Conservation (phyloP, 371 early-diverging fungal genomes). For the Synchytrium microbalum region DNA sequence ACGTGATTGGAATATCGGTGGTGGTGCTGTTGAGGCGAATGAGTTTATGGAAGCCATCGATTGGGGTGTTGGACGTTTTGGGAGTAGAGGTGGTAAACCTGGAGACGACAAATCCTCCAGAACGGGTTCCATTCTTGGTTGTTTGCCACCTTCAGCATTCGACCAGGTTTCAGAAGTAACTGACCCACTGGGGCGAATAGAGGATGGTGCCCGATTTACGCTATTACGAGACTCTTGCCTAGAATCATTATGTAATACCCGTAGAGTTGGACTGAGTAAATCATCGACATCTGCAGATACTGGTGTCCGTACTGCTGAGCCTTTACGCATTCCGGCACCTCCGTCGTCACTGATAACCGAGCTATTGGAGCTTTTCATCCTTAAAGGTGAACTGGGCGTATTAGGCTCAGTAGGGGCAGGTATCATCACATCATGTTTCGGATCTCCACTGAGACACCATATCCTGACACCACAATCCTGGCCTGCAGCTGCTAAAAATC, state of each 20-base stretch:
- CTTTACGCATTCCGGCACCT: not conserved
- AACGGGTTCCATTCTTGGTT: not conserved
- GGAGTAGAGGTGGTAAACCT: not conserved
- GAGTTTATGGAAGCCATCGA: not conserved
- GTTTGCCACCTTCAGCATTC: not conserved
- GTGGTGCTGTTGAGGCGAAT: not conserved
- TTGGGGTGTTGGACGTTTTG: not conserved
- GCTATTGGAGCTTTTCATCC: not conserved
- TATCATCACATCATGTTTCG: not conserved
- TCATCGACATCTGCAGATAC: conserved; percentile 1
- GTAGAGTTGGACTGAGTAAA: not conserved
- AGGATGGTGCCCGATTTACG: not conserved
- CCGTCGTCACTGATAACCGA: not conserved
- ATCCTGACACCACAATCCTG: conserved; percentile 63
- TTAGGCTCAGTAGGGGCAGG: not conserved
- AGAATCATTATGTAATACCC: not conserved
- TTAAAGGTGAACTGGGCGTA: not conserved
- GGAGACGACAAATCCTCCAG: not conserved
- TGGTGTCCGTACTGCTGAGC: not conserved
- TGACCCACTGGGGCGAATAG: not conserved
- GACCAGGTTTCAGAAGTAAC: conserved; percentile 3
- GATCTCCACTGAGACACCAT: conserved; percentile 51
- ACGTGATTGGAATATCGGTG: conserved; percentile 49
- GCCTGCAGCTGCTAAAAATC: conserved; percentile 70
- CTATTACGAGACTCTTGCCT: not conserved